Percentiles rank a stretch among this genome's conserved stretches.
phyloP scores from a whole-genome alignment of 2,329 filamentous ascomycete species.

The Fusarium sp. region DNA sequence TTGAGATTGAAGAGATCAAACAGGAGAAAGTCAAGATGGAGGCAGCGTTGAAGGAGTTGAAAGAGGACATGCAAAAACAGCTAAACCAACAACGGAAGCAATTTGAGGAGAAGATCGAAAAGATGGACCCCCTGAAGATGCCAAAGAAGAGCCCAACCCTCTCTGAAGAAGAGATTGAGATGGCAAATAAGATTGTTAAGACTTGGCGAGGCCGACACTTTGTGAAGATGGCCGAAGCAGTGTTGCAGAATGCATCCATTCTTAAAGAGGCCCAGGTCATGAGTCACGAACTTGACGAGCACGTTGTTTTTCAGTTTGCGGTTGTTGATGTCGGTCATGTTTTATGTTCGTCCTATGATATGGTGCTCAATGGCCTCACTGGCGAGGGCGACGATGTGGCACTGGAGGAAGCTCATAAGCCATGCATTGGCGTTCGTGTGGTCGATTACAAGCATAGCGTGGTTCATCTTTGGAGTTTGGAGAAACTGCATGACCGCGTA shows the following conservation, averaged over 20 bases:
- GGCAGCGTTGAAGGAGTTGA: conserved; percentile 79
- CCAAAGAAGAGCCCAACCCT: conserved; percentile 73
- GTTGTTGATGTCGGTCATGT: conserved; percentile 90
- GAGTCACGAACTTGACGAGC: conserved; percentile 95
- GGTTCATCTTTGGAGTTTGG: conserved; percentile 92
- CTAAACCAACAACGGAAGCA: conserved; percentile 84
- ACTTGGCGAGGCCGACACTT: conserved; percentile 89
- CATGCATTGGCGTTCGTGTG: conserved; percentile 89
- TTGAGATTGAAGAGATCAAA: conserved; percentile 85
- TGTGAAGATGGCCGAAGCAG: conserved; percentile 91
- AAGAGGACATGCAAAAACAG: conserved; percentile 90
- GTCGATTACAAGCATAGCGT: conserved; percentile 90
- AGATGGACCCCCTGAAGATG: conserved; percentile 74
- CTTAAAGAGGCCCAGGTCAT: conserved; percentile 98
- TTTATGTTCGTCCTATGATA: conserved; percentile 93
- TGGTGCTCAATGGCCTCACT: conserved; percentile 91
- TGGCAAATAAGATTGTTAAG: conserved; percentile 74
- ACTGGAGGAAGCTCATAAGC: conserved; percentile 85
- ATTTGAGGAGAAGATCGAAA: conserved; percentile 86
- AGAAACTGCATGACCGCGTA: conserved; percentile 89
- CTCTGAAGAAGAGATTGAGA: conserved; percentile 77
- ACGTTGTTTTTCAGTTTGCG: conserved; percentile 93
- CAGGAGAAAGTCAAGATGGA: conserved; percentile 90
- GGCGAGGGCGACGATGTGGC: conserved; percentile 86
- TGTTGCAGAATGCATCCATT: conserved; percentile 87